Conservation (phyloP, 495 filamentous ascomycete species). For the Saxispiralis lemnorum region DNA sequence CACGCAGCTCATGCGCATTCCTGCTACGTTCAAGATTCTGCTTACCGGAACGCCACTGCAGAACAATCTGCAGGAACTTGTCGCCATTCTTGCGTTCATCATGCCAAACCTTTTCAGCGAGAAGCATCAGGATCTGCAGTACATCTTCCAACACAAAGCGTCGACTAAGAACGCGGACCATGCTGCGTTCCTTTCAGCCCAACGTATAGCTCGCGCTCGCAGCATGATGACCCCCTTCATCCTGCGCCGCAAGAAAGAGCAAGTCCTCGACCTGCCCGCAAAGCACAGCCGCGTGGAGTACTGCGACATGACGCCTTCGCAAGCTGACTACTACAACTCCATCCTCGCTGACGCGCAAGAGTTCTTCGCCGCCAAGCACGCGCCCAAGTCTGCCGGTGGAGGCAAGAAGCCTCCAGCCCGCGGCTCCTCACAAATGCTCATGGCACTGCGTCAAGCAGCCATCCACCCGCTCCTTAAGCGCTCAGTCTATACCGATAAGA, state of each 20-base stretch:
- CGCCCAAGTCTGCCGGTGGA: conserved; percentile 36
- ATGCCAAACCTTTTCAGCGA: conserved; percentile 65
- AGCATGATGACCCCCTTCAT: conserved; percentile 93
- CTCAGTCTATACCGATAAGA: conserved; percentile 53
- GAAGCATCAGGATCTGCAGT: conserved; percentile 53
- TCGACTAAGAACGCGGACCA: conserved; percentile 53
- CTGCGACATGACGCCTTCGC: conserved; percentile 60
- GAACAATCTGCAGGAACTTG: conserved; percentile 86
- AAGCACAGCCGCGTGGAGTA: conserved; percentile 64
- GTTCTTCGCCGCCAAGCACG: conserved; percentile 38
- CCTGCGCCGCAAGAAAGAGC: conserved; percentile 78
- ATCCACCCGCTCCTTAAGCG: conserved; percentile 85
- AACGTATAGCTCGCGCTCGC: conserved; percentile 68
- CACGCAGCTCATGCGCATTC: conserved; percentile 59
- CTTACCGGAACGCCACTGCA: conserved; percentile 89
- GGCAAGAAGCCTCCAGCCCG: conserved; percentile 27
- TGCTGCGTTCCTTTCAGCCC: conserved; percentile 60
- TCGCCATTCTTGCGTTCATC: conserved; percentile 76
- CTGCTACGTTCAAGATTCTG: conserved; percentile 59
- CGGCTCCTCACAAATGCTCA: conserved; percentile 48
- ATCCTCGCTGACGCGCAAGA: conserved; percentile 36
- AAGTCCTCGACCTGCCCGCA: conserved; percentile 74
- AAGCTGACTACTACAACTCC: conserved; percentile 50
- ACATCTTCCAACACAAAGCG: conserved; percentile 79
- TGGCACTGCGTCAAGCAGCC: conserved; percentile 79